Percentiles rank a stretch among this genome's conserved stretches.
phyloP scores from a whole-genome alignment of 2,329 filamentous ascomycete species.

The Trichothecium sympodiale region DNA sequence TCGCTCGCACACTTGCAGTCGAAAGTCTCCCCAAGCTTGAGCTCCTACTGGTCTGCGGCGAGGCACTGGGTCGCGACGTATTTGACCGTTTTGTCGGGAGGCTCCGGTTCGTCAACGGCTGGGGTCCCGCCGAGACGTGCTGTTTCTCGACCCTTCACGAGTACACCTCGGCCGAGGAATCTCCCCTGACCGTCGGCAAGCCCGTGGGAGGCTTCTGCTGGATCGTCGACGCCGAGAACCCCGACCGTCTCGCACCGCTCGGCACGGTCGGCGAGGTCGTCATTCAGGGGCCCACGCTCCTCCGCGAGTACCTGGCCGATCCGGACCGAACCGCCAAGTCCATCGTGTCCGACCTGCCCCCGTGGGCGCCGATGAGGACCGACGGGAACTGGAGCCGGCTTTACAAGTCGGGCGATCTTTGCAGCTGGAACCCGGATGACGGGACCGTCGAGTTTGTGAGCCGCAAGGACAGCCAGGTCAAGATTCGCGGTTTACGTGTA shows the following conservation, averaged over 20 bases:
- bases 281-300: slow-evolving; percentile 23
- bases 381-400: slow-evolving; percentile 16
- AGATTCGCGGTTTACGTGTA: slow-evolving; percentile 36
- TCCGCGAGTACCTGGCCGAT: slow-evolving; percentile 33
- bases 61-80: slow-evolving; percentile 5
- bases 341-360: not conserved
- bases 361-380: not conserved
- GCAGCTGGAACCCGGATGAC: slow-evolving; percentile 11
- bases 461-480: slow-evolving; percentile 19
- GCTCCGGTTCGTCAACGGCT: slow-evolving; percentile 4
- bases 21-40: slow-evolving; percentile 1
- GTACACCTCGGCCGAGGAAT: not conserved
- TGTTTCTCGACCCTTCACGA: slow-evolving; percentile 3
- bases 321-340: slow-evolving; percentile 2
- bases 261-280: slow-evolving; percentile 8
- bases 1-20: slow-evolving; percentile 2
- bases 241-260: slow-evolving; percentile 4
- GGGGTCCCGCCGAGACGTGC: slow-evolving; percentile 6
- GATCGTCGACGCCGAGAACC: slow-evolving; percentile 6
- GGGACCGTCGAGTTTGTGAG: slow-evolving; percentile 30
- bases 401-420: slow-evolving; percentile 7
- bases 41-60: slow-evolving; percentile 5
- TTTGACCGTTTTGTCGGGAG: slow-evolving; percentile 2
- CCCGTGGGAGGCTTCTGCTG: slow-evolving; percentile 6
- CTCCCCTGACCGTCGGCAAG: slow-evolving; percentile 3